Base-by-base conservation (phyloP, 352 stramenopile species). In the Thraustochytrium sp. region DNA sequence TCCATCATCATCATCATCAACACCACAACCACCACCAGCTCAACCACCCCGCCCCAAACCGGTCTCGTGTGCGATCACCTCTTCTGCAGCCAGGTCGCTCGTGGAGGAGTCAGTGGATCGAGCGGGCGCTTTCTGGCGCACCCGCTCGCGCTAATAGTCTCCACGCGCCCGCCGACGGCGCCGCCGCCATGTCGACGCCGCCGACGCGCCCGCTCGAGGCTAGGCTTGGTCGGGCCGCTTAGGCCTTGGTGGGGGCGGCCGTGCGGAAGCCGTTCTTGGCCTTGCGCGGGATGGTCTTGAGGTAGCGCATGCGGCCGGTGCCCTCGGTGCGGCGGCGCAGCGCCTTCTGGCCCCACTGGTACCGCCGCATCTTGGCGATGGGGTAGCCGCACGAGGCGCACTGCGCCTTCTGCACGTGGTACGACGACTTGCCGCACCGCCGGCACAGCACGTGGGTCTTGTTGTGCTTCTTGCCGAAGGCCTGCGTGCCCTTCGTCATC, bases 251-350 rank as follows among this genome's bases (percentile, higher is more conserved):
- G 86, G 92, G 86, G 77, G 89, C 94, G 85, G 92, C 96, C 91
- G 99, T 96, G 91, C 95, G 92, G 95, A 99, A 99, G 87, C 96
- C 96, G 92, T 99, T 99, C 95, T 99, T 99, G 93, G 99, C 99
- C 86, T 92, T 92, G 88, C 97, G 93, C 85, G 96, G 94, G 88
- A 99, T 92, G 76, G 89, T 97, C 95, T 99, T 99, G 90, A 99
- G 92, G 94, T 99, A 94, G 65, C 90, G 88, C 96, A 99, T 99
- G 87, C 97, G 94, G 86, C 97, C 97, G 76, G 96, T 98, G 85
- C 97, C 96, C 87, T 94, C 91, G 89, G 94, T 99, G 89, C 95
- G 94, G 84, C 96, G 93, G 88, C 97, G 94, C 87, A 98, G 96
- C 80, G 96, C 96, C 91, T 99, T 99, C 89, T 97, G 88, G 86